Conservation (phyloP, 108 stramenopile genomes). For the Heterococcus sp. region DNA sequence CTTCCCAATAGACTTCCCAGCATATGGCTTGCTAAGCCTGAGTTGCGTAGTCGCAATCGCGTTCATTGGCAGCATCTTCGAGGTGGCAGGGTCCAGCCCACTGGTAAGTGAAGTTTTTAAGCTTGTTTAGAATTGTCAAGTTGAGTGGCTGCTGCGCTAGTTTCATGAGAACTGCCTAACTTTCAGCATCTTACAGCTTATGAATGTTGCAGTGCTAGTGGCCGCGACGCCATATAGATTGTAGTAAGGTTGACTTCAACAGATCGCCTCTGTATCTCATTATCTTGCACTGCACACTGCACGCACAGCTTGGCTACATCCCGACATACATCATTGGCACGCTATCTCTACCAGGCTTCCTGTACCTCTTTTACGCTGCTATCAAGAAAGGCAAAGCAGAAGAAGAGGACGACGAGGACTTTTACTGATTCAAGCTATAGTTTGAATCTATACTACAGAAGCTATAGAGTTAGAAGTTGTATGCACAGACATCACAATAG, state of each 20-base stretch:
- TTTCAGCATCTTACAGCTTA: too few species aligned
- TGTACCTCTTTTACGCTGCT: constrained; percentile 43
- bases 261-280: too few species aligned
- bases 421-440: constrained; percentile 1
- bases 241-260: too few species aligned
- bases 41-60: constrained; percentile 27
- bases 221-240: too few species aligned
- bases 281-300: neutral
- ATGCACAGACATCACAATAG: too few species aligned
- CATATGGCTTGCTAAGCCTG: constrained; percentile 20
- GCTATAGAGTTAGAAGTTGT: too few species aligned
- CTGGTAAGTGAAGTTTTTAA: constrained; percentile 25
- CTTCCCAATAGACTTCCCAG: constrained; percentile 38
- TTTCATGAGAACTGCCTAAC: too few species aligned
- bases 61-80: constrained; percentile 44
- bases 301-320: constrained; percentile 30
- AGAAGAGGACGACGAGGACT: constrained; percentile 33
- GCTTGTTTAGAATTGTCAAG: too few species aligned
- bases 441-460: too few species aligned
- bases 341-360: constrained; percentile 28
- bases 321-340: constrained; percentile 29
- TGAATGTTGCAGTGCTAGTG: too few species aligned
- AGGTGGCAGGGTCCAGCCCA: constrained; percentile 31
- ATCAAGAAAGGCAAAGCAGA: constrained; percentile 46
- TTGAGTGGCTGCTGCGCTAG: too few species aligned